Percentiles rank a stretch among this genome's conserved stretches.
Evolutionary conservation across 148 eudicot species (phyloP).

Genomic region (Vaccinium vitisidaea): DNA sequence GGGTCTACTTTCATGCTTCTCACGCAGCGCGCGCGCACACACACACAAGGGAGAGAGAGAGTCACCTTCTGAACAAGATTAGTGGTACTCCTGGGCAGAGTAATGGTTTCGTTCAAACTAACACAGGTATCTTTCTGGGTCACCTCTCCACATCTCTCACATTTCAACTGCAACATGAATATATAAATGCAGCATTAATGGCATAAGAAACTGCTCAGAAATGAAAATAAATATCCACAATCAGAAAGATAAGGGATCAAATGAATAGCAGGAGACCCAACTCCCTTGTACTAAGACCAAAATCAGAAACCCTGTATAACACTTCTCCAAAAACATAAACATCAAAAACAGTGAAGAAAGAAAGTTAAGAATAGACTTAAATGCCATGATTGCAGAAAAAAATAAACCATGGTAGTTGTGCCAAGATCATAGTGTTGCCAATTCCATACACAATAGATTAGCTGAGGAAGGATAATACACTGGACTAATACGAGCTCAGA

Average conservation of each 20-base stretch:
- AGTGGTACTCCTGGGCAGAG: constrained; percentile 46
- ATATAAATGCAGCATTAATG: constrained; percentile 1
- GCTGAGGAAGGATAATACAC: neutral
- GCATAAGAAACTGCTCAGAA: neutral
- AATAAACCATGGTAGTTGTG: neutral
- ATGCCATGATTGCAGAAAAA: neutral
- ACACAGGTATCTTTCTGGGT: constrained; percentile 72
- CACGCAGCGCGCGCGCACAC: neutral
- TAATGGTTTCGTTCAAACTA: constrained; percentile 55
- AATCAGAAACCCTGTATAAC: neutral
- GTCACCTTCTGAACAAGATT: constrained; percentile 82
- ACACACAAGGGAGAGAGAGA: neutral
- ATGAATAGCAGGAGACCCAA: neutral
- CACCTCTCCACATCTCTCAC: constrained; percentile 84
- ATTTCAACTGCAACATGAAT: constrained; percentile 51
- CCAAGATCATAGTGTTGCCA: neutral
- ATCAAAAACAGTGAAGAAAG: neutral
- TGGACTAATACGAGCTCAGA: too few species aligned
- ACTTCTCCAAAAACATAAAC: neutral
- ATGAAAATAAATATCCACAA: neutral
- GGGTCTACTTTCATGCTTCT: neutral
- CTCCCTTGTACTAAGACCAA: neutral
- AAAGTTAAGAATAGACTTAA: neutral
- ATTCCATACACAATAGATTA: neutral
- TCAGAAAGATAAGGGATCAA: neutral